Conservation (phyloP, 129 eudicot genomes). For the Mikania micrantha region DNA sequence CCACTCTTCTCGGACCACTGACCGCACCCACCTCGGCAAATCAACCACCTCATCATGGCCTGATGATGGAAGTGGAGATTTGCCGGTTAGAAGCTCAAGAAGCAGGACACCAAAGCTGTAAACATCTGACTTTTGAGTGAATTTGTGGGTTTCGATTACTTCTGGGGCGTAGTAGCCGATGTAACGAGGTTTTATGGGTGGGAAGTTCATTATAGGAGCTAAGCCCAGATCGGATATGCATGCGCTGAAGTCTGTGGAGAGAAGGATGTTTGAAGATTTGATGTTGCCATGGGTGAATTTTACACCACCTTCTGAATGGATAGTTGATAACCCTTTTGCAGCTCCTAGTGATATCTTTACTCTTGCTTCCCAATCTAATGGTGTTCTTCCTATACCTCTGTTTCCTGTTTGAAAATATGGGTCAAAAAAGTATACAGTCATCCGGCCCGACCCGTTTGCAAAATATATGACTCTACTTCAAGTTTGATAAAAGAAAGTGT, state of each 20-base stretch:
- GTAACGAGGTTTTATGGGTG: conserved; percentile 37
- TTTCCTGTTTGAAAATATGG: conserved; percentile 37
- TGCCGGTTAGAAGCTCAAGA: conserved; percentile 80
- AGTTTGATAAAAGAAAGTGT: too few relatives aligned
- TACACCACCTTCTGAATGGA: conserved; percentile 59
- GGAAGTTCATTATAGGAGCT: conserved; percentile 43
- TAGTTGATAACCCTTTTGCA: conserved; percentile 68
- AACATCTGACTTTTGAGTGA: conserved; percentile 72
- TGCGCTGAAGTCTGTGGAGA: conserved; percentile 44
- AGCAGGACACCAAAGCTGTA: conserved; percentile 89
- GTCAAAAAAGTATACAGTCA: not conserved
- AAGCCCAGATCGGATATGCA: conserved; percentile 73
- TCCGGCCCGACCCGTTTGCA: not conserved
- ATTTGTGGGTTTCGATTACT: conserved; percentile 56
- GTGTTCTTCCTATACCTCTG: conserved; percentile 53
- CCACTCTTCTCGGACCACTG: conserved; percentile 95
- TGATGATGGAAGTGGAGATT: conserved; percentile 51
- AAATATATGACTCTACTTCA: too few relatives aligned
- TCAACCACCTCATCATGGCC: conserved; percentile 58
- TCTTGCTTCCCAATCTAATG: conserved; percentile 79
- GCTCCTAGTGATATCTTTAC: conserved; percentile 65
- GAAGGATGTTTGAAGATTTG: conserved; percentile 83
- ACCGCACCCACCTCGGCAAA: conserved; percentile 87
- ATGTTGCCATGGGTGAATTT: conserved; percentile 80
- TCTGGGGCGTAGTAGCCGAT: conserved; percentile 85